These are phyloP conservation scores for Termitomyces sp. DNA, from an alignment of 768 basidiomycete genomes.

Conservation along the genomic window DNA sequence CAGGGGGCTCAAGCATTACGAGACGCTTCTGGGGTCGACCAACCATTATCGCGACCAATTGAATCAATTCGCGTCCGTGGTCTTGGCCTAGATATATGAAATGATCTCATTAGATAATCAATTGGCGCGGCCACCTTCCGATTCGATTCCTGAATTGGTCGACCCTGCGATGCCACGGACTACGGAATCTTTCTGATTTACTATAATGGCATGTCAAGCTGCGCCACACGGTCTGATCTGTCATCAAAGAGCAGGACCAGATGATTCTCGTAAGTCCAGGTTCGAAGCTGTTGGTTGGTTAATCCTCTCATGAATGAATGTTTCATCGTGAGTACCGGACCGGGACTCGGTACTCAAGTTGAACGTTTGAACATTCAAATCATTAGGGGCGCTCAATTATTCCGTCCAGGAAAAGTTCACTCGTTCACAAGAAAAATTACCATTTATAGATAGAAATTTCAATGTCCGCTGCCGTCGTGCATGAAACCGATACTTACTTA, in stretches of 20 bases:
- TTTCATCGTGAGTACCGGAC: no score
- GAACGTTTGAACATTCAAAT: no score
- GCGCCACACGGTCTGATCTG: neutral
- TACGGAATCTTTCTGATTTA: neutral
- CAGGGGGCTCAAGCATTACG: conserved; percentile 7
- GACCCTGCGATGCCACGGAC: neutral
- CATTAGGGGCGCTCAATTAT: no score
- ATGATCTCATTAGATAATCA: conserved; percentile 2
- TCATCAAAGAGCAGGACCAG: neutral
- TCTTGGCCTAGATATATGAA: neutral
- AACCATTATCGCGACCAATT: conserved; percentile 1
- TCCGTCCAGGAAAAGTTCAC: no score
- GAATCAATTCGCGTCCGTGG: neutral
- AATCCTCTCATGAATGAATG: no score
- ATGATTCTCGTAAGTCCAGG: no score
- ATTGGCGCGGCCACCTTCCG: neutral
- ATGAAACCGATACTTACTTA: no score
- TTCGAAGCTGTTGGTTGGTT: no score
- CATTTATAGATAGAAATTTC: no score
- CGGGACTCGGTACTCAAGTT: no score
- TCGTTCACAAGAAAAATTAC: no score
- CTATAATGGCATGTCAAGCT: neutral
- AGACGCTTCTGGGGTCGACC: conserved; percentile 10
- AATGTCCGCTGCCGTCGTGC: no score
- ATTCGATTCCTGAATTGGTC: neutral